Conservation (phyloP, 257 asterid genomes). For the Ilex aquifolium region DNA sequence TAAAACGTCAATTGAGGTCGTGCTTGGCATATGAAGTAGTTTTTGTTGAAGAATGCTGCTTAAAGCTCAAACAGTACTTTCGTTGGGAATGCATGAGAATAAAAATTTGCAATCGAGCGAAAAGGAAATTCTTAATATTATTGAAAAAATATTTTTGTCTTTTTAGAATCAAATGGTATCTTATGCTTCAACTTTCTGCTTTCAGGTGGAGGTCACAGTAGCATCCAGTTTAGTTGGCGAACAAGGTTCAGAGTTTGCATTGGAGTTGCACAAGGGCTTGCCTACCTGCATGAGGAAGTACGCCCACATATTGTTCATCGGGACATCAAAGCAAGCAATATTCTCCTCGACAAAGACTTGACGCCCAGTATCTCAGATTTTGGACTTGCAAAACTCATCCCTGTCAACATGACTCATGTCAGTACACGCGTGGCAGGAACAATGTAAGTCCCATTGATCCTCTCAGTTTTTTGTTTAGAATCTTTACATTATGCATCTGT, state of each 20-base stretch:
- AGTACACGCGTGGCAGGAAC: slow-evolving; percentile 99
- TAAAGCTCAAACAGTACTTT: too few relatives aligned
- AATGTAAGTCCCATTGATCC: slow-evolving; percentile 45
- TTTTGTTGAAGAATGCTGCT: too few relatives aligned
- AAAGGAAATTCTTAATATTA: too few relatives aligned
- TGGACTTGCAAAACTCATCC: slow-evolving; percentile 93
- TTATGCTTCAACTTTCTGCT: slow-evolving; percentile 19
- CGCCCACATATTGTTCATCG: slow-evolving; percentile 86
- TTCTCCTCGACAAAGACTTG: slow-evolving; percentile 76
- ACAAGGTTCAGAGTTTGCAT: slow-evolving; percentile 57
- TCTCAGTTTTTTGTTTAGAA: background rate
- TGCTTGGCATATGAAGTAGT: too few relatives aligned
- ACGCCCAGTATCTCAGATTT: slow-evolving; percentile 92
- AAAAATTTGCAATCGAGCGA: too few relatives aligned
- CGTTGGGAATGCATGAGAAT: too few relatives aligned
- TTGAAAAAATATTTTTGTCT: too few relatives aligned
- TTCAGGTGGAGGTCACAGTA: slow-evolving; percentile 45
- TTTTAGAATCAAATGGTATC: slow-evolving; percentile 3
- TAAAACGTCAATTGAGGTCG: background rate
- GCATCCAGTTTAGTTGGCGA: slow-evolving; percentile 56
- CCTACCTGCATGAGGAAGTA: slow-evolving; percentile 94
- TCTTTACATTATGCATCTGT: background rate
- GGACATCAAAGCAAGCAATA: slow-evolving; percentile 96
- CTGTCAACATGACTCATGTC: slow-evolving; percentile 76
- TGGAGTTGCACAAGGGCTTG: slow-evolving; percentile 83